These are phyloP conservation scores for Kurtzmaniella natalensis DNA, from an alignment of 1,139 yeast genomes.

Conservation along the genomic window DNA sequence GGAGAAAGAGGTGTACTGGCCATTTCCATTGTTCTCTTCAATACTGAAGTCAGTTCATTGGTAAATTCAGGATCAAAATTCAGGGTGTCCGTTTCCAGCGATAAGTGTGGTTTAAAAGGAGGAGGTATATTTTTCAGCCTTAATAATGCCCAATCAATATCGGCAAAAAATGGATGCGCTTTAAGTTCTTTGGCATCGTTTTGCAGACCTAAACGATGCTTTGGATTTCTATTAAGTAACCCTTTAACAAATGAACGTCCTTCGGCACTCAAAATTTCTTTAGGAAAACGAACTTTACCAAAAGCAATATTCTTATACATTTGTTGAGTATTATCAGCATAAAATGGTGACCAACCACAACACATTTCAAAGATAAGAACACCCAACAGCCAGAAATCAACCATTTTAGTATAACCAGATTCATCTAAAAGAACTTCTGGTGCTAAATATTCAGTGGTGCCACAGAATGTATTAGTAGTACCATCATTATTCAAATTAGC, in stretches of 20 bases:
- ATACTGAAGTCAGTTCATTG: constrained; percentile 77
- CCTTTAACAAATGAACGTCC: constrained; percentile 96
- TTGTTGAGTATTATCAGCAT: constrained; percentile 95
- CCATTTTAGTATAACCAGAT: constrained; percentile 81
- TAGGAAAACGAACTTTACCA: constrained; percentile 95
- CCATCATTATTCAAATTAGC: constrained; percentile 85
- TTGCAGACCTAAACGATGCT: constrained; percentile 85
- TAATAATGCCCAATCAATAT: constrained; percentile 83
- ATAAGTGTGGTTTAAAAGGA: constrained; percentile 91
- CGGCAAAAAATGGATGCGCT: constrained; percentile 87
- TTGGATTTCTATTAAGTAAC: constrained; percentile 88
- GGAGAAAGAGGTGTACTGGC: constrained; percentile 85
- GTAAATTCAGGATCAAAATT: constrained; percentile 98
- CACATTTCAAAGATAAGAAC: constrained; percentile 84
- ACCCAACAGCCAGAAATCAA: constrained; percentile 82
- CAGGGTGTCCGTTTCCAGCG: constrained; percentile 89
- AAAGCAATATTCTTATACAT: constrained; percentile 98
- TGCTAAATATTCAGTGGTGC: constrained; percentile 89
- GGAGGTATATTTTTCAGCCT: constrained; percentile 87
- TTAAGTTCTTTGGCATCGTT: constrained; percentile 90
- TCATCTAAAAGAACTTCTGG: constrained; percentile 82
- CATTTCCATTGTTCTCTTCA: constrained; percentile 63
- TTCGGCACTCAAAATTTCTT: constrained; percentile 85
- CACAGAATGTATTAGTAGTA: constrained; percentile 95
- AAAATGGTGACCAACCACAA: constrained; percentile 99